phyloP scores from a whole-genome alignment of 2,329 filamentous ascomycete species.

The Alternaria sp. region DNA sequence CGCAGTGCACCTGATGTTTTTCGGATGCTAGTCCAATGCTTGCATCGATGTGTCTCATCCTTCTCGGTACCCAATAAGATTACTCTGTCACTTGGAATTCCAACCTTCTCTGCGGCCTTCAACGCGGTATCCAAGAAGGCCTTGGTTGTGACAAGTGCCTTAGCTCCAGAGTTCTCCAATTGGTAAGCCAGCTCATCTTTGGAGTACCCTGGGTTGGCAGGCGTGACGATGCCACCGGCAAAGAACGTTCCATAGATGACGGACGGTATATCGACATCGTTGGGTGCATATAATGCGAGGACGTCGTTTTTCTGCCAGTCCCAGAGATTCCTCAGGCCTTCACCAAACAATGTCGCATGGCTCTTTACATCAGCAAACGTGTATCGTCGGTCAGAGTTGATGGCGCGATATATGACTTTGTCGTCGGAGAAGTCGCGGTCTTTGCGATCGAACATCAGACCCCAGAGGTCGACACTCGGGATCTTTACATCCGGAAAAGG shows the following conservation, averaged over 20 bases:
- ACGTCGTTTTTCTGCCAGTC: slow-evolving; percentile 84
- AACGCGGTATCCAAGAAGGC: slow-evolving; percentile 68
- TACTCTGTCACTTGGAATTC: slow-evolving; percentile 74
- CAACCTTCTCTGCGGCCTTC: slow-evolving; percentile 73
- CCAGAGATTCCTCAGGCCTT: slow-evolving; percentile 76
- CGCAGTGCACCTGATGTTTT: slow-evolving; percentile 67
- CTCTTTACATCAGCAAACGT: slow-evolving; percentile 72
- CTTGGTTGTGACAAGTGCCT: slow-evolving; percentile 76
- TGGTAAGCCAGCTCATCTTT: slow-evolving; percentile 83
- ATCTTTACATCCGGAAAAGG: slow-evolving; percentile 35
- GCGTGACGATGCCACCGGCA: slow-evolving; percentile 80
- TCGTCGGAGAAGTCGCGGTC: slow-evolving; percentile 31
- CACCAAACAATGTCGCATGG: slow-evolving; percentile 75
- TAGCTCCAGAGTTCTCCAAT: slow-evolving; percentile 77
- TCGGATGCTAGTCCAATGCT: slow-evolving; percentile 76
- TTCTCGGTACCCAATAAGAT: slow-evolving; percentile 75
- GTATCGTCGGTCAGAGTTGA: slow-evolving; percentile 56
- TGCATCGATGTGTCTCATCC: slow-evolving; percentile 65
- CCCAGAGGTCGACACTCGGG: slow-evolving; percentile 33
- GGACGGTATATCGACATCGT: slow-evolving; percentile 80
- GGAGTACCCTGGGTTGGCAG: slow-evolving; percentile 87
- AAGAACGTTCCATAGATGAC: slow-evolving; percentile 80
- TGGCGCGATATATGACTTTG: slow-evolving; percentile 36
- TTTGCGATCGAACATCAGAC: slow-evolving; percentile 33
- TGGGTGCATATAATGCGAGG: slow-evolving; percentile 81